Evolutionary conservation across 1,139 yeast species (phyloP), one percentile per base, ranked within the genome.

Genomic region (Kurtzmaniella quercitrusa): DNA sequence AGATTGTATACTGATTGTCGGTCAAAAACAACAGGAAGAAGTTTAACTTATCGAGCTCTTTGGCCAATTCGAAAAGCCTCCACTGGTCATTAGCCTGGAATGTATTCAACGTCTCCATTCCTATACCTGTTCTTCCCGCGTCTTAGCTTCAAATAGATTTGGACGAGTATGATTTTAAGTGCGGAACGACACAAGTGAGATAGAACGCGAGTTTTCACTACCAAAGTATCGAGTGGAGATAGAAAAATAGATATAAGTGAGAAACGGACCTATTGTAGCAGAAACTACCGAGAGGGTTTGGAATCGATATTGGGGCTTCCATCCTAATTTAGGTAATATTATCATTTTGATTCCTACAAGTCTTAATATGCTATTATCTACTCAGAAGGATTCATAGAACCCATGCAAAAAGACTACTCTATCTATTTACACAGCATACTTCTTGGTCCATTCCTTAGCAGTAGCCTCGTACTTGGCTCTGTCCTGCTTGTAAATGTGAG

Each of bases 371-470:
- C 37, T 19, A 34, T 19, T 34, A 34, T 34, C 37, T 34, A 34
- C 37, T 34, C 34, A 34, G 17, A 14, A 34, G 37, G 22, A 34
- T 34, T 19, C 37, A 5, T 9, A 15, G 38, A 36, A 36, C 22
- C 32, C 32, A 36, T 48, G 45, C 51, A 39, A 32, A 38, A 22
- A 36, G 33, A 22, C 20, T 14, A 16, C 21, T 12, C 21, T 34
- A 34, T 34, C 37, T 33, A 37, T 40, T 45, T 76, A 93, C 61
- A 91, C 94, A 54, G 98, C 98, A 67, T 88, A 93, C 72, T 93
- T 93, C 75, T 93, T 86, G 42, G 98, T 93, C 98, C 98, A 93
- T 73, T 93, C 99, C 63, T 86, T 84, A 45, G 99, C 99, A 48
- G 96, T 91, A 53, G 96, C 88, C 71, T 93, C 98, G 66, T 91